Percentiles rank a stretch among this genome's conserved stretches.
Evolutionary conservation across 1,284 basidiomycete genomes (phyloP).

Genomic region (Cutaneotrichosporon cavernicola): DNA sequence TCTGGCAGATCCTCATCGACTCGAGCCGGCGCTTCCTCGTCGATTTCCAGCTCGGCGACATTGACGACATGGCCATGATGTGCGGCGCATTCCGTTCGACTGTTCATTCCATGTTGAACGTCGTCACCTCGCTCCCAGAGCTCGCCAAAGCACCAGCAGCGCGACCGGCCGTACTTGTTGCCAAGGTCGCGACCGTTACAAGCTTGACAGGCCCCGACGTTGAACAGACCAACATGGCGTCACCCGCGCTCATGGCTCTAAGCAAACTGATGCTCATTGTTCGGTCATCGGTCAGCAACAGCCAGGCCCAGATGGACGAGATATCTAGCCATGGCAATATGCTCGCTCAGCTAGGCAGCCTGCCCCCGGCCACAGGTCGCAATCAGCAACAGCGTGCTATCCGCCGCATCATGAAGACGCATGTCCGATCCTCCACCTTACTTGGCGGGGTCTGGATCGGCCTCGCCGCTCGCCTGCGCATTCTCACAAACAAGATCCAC

Average conservation of each 20-base stretch:
- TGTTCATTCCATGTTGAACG: slow-evolving; percentile 24
- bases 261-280: slow-evolving; percentile 33
- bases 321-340: slow-evolving; percentile 25
- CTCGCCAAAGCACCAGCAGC: slow-evolving; percentile 32
- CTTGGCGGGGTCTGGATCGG: slow-evolving; percentile 38
- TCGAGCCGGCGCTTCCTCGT: slow-evolving; percentile 38
- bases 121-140: slow-evolving; percentile 18
- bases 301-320: slow-evolving; percentile 19
- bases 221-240: slow-evolving; percentile 35
- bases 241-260: slow-evolving; percentile 32
- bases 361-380: slow-evolving; percentile 40
- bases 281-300: slow-evolving; percentile 24
- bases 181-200: slow-evolving; percentile 34
- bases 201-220: slow-evolving; percentile 37
- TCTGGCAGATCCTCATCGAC: slow-evolving; percentile 45
- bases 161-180: slow-evolving; percentile 31
- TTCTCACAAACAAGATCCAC: slow-evolving; percentile 36
- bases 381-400: slow-evolving; percentile 48
- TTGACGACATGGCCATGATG: slow-evolving; percentile 34
- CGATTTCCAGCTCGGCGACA: slow-evolving; percentile 41
- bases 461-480: slow-evolving; percentile 26
- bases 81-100: slow-evolving; percentile 35
- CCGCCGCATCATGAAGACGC: slow-evolving; percentile 33
- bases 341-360: slow-evolving; percentile 32
- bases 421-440: slow-evolving; percentile 23